Conservation (phyloP, 192 early-diverging fungal genomes). For the Entophlyctis helioformis region DNA sequence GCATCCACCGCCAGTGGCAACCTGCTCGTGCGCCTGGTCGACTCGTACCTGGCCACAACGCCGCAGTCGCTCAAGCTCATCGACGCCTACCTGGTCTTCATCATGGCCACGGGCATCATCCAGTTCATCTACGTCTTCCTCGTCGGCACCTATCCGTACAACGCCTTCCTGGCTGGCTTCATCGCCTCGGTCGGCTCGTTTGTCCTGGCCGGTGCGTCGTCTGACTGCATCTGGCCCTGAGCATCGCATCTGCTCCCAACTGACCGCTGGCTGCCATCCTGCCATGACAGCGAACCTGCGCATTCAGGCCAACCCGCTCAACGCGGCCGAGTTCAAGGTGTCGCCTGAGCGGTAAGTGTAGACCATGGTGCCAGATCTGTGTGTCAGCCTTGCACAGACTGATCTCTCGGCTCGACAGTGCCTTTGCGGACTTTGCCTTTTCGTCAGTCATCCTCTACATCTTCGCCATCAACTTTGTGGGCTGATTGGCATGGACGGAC, state of each 20-base stretch:
- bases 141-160: slow-evolving; percentile 93
- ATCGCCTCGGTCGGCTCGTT: slow-evolving; percentile 84
- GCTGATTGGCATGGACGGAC: no score
- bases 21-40: slow-evolving; percentile 17
- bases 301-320: slow-evolving; percentile 82
- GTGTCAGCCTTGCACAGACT: not conserved
- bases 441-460: slow-evolving; percentile 78
- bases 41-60: slow-evolving; percentile 51
- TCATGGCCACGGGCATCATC: slow-evolving; percentile 76
- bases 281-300: slow-evolving; percentile 71
- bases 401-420: slow-evolving; percentile 32
- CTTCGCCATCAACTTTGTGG: slow-evolving; percentile 85
- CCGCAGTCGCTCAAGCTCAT: slow-evolving; percentile 76
- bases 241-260: not conserved
- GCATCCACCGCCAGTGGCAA: no score
- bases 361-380: not conserved
- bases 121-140: slow-evolving; percentile 83
- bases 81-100: slow-evolving; percentile 85
- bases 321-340: slow-evolving; percentile 57
- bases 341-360: slow-evolving; percentile 62
- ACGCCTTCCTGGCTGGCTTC: slow-evolving; percentile 94
- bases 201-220: slow-evolving; percentile 63
- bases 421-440: slow-evolving; percentile 87
- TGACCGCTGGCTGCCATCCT: not conserved
- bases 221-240: not conserved